Conservation (phyloP, 1,139 yeast genomes). For the Magnusiomyces ingens region DNA sequence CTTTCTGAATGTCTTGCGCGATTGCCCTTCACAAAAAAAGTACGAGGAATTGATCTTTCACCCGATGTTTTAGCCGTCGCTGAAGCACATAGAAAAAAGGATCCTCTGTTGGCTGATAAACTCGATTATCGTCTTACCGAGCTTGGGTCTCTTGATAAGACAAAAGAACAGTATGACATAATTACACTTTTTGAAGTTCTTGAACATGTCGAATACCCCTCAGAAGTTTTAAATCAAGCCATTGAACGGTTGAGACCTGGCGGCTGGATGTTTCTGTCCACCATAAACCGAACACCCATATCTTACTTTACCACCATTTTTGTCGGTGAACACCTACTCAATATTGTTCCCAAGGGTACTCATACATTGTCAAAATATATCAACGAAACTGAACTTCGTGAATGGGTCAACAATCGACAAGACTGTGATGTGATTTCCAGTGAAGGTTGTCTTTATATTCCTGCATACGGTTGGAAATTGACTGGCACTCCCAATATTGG, state of each 20-base stretch:
- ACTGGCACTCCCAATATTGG: conserved; percentile 58
- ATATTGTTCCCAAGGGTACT: conserved; percentile 86
- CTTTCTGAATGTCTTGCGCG: conserved; percentile 83
- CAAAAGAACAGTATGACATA: conserved; percentile 52
- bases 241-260: conserved; percentile 63
- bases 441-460: conserved; percentile 78
- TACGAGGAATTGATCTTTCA: conserved; percentile 81
- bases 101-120: conserved; percentile 52
- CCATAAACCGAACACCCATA: conserved; percentile 83
- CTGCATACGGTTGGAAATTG: conserved; percentile 78
- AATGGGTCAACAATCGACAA: conserved; percentile 50
- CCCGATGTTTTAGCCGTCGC: conserved; percentile 80
- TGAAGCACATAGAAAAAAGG: conserved; percentile 53
- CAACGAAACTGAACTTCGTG: conserved; percentile 61
- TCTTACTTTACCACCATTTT: conserved; percentile 92
- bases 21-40: conserved; percentile 45
- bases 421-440: conserved; percentile 54
- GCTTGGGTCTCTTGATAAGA: conserved; percentile 46
- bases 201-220: conserved; percentile 87
- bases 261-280: conserved; percentile 81
- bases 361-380: conserved; percentile 85
- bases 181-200: conserved; percentile 91
- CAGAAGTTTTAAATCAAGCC: conserved; percentile 62
- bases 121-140: conserved; percentile 54
- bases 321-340: conserved; percentile 74